Evolutionary conservation across 192 early-diverging fungal genomes (phyloP).

Genomic region (Geranomyces michiganensis): DNA sequence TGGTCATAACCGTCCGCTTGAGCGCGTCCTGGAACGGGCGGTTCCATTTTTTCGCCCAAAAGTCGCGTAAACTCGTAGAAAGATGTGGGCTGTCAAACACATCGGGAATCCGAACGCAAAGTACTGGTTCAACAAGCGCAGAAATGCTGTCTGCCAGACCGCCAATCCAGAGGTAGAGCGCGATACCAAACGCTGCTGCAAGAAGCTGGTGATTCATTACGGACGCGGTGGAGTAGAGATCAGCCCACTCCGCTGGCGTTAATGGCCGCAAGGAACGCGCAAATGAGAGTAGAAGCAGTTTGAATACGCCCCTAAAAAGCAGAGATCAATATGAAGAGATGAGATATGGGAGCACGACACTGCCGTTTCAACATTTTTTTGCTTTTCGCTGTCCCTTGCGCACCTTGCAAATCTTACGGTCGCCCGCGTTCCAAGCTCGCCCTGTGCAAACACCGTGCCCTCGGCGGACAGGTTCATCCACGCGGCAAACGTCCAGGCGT

Average conservation of each 20-base stretch:
- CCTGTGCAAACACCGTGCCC: neutral
- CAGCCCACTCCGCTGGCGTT: neutral
- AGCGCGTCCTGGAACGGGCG: constrained; percentile 20
- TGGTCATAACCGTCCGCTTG: neutral
- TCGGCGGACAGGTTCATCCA: neutral
- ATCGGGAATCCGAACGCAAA: constrained; percentile 17
- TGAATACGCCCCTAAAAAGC: constrained; percentile 14
- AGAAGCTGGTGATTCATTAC: neutral
- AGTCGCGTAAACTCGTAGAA: constrained; percentile 10
- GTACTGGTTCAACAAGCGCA: neutral
- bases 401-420: neutral
- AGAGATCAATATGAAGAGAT: neutral
- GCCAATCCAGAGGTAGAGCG: constrained; percentile 30
- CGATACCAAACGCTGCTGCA: neutral
- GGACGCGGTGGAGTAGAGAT: neutral
- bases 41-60: constrained; percentile 26
- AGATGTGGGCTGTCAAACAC: constrained; percentile 14
- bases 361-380: too few species aligned
- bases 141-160: constrained; percentile 8
- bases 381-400: neutral
- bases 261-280: neutral
- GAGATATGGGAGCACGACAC: neutral
- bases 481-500: neutral
- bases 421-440: neutral
- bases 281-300: constrained; percentile 6